Evolutionary conservation across 768 basidiomycete species (phyloP).

Genomic region (Cystofilobasidium macerans): DNA sequence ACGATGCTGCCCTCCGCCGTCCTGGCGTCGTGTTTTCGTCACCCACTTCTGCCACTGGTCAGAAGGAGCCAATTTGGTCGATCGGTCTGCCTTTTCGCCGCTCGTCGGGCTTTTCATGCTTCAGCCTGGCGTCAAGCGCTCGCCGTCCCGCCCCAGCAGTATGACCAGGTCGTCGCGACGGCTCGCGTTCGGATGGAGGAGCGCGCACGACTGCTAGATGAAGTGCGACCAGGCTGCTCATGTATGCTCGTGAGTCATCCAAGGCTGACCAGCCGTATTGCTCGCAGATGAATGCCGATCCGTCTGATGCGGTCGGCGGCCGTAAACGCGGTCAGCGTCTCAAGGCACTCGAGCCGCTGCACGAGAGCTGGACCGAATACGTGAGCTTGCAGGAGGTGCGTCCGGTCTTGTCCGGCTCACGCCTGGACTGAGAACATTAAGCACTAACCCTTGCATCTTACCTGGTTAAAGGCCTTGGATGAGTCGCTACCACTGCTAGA

Average conservation of each 20-base stretch:
- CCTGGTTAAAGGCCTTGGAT: slow-evolving; percentile 49
- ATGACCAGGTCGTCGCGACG: neutral
- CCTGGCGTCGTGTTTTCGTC: no score
- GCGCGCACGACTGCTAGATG: neutral
- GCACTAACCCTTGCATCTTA: slow-evolving; percentile 20
- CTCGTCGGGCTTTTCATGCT: neutral
- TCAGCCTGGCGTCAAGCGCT: neutral
- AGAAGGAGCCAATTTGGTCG: no score
- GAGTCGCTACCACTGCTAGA: slow-evolving; percentile 53
- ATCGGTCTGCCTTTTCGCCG: no score
- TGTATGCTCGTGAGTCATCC: neutral
- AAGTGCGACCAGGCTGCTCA: neutral
- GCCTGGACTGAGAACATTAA: neutral
- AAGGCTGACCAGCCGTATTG: neutral
- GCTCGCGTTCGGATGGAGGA: neutral
- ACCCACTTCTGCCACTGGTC: no score
- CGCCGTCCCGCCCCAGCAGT: neutral
- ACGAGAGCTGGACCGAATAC: slow-evolving; percentile 60
- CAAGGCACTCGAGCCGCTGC: slow-evolving; percentile 59
- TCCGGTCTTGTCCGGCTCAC: slow-evolving; percentile 17
- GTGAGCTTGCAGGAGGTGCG: slow-evolving; percentile 49
- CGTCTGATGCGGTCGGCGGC: slow-evolving; percentile 41
- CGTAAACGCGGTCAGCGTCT: slow-evolving; percentile 51
- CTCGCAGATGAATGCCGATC: neutral
- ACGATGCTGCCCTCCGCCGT: no score